A percentile compares a stretch with the other conserved stretches of the same genome.
phyloP scores from a whole-genome alignment of 768 basidiomycete genomes.

The Russula dissimulans region DNA sequence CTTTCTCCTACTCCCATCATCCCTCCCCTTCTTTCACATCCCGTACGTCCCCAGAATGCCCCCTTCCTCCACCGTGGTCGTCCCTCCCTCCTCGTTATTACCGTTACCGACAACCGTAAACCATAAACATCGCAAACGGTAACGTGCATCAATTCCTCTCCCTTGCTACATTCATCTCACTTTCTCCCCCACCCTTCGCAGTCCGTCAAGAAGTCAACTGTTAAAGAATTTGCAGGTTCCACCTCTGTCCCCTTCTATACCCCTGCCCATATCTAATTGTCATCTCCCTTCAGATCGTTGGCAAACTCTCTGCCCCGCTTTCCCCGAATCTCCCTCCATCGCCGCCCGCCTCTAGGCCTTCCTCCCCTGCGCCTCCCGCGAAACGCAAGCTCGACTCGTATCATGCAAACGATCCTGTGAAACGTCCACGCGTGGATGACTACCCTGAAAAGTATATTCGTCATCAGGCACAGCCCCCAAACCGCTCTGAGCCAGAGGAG shows the following conservation, averaged over 20 bases:
- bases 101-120: not conserved
- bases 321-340: slow-evolving; percentile 39
- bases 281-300: slow-evolving; percentile 30
- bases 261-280: slow-evolving; percentile 17
- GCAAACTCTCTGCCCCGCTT: slow-evolving; percentile 32
- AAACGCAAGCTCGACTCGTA: slow-evolving; percentile 32
- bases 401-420: slow-evolving; percentile 18
- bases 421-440: slow-evolving; percentile 25
- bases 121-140: slow-evolving; percentile 17
- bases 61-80: not conserved
- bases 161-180: slow-evolving; percentile 8
- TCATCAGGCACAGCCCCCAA: slow-evolving; percentile 22
- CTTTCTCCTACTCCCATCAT: slow-evolving; percentile 15
- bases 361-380: slow-evolving; percentile 31
- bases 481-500: slow-evolving; percentile 37
- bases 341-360: slow-evolving; percentile 36
- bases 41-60: slow-evolving; percentile 4
- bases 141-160: slow-evolving; percentile 5
- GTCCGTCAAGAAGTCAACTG: slow-evolving; percentile 27
- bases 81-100: not conserved
- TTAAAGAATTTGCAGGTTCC: slow-evolving; percentile 34
- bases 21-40: slow-evolving; percentile 3
- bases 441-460: slow-evolving; percentile 24
- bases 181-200: slow-evolving; percentile 17
- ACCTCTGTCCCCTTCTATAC: not conserved